Evolutionary conservation across 495 filamentous ascomycete species (phyloP), one percentile per base, ranked within the genome.

Genomic region (Bacidia rubella): DNA sequence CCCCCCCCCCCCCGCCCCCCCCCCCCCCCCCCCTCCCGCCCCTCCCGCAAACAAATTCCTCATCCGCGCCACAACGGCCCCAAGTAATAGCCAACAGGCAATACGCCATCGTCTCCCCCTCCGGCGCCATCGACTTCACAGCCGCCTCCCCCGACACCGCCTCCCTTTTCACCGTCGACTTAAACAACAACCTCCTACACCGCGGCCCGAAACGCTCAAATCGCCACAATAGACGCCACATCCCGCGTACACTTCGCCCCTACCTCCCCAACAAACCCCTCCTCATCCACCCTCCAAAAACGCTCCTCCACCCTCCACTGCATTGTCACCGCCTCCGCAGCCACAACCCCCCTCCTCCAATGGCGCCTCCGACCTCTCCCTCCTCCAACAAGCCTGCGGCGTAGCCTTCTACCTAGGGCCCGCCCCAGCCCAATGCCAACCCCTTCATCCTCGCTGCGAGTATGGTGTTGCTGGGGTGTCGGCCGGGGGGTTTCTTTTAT

Each of bases 321-420:
- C 44, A 22, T 47, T 22, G 44, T 47, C 3, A 47, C 44, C 12
- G 44, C 44, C 22, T 17, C 22, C 15, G 44, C 0, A 7, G 44
- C n/a, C 11, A 26, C 21, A 25, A 15, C 20, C 19, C 44, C 21
- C 44, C 26, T 22, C 11, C 26, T 15, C 15, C 29, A 20, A 26
- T 15, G 20, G 44, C 44, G 26, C 3, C 44, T 17, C 44, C 7
- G 44, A 26, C 22, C 19, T 22, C 2, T 17, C 22, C 22, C 21
- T 26, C 2, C 21, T 47, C 21, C 44, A 47, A 26, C 44, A 47
- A 47, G 44, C 44, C 7, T 47, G 44, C 44, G 44, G 44, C 9
- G 24, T 22, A 24, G 44, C 19, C 20, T 47, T 47, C 22, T 47
- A 47, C 44, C 22, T 47, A 15, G 44, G 44, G 3, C 26, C 26